phyloP scores from a whole-genome alignment of 176 grass and related monocot species.

The Microstegium vimineum region DNA sequence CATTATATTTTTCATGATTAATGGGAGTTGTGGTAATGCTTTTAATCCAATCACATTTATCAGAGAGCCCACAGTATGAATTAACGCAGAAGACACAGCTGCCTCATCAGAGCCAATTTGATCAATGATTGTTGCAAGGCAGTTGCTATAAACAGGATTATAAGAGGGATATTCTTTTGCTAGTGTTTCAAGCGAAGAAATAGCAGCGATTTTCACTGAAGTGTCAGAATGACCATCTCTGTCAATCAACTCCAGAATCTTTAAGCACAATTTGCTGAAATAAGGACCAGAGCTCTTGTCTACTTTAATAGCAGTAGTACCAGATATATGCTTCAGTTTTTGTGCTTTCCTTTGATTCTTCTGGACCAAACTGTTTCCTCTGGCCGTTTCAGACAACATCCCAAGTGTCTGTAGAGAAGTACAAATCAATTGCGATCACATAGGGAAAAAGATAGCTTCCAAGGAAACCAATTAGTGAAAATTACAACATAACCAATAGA shows the following conservation, averaged over 20 bases:
- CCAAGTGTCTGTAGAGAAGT: slow-evolving; percentile 59
- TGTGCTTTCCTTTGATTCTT: slow-evolving; percentile 52
- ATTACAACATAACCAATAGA: slow-evolving; percentile 4
- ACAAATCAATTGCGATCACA: slow-evolving; percentile 9
- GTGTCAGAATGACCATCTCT: slow-evolving; percentile 27
- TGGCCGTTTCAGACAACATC: slow-evolving; percentile 74
- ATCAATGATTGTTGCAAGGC: slow-evolving; percentile 53
- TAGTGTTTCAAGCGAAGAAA: slow-evolving; percentile 79
- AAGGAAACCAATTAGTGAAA: slow-evolving; percentile 24
- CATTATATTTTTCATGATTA: slow-evolving; percentile 79
- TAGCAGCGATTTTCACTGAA: slow-evolving; percentile 65
- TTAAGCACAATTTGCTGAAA: slow-evolving; percentile 66
- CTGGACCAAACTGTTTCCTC: slow-evolving; percentile 48
- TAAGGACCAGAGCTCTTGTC: slow-evolving; percentile 45
- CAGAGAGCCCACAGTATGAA: slow-evolving; percentile 59
- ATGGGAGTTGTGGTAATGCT: slow-evolving; percentile 66
- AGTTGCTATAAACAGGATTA: slow-evolving; percentile 56
- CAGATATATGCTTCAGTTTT: slow-evolving; percentile 42
- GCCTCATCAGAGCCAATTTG: slow-evolving; percentile 55
- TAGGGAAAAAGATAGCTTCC: neutral
- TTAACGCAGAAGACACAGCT: slow-evolving; percentile 58
- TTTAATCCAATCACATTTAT: slow-evolving; percentile 82
- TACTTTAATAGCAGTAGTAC: slow-evolving; percentile 35
- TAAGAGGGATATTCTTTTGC: slow-evolving; percentile 71
- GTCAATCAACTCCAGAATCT: slow-evolving; percentile 71